Evolutionary conservation across 345 rosid species (phyloP).

Genomic region (Citrus trifoliata): DNA sequence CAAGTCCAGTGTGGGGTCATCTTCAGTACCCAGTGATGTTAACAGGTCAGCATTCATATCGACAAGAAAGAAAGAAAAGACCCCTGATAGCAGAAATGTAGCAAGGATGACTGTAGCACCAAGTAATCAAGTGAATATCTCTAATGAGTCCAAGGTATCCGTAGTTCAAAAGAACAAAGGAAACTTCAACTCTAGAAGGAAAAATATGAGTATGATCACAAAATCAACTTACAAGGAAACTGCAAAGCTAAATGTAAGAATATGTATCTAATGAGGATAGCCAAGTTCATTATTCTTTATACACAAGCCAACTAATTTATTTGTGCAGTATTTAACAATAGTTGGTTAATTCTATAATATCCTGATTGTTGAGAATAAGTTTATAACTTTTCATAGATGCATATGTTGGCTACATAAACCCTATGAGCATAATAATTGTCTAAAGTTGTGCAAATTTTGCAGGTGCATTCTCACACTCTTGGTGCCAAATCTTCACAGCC

Average conservation of each 20-base stretch:
- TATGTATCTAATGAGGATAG: not conserved
- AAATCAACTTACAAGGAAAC: conserved; percentile 19
- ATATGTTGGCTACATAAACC: not conserved
- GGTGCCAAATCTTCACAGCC: conserved; percentile 22
- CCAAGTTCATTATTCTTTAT: not conserved
- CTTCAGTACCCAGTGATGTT: conserved; percentile 27
- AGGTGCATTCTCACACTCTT: conserved; percentile 30
- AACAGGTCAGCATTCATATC: conserved; percentile 9
- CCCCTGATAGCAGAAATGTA: conserved; percentile 43
- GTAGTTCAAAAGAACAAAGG: conserved; percentile 12
- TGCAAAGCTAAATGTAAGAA: conserved; percentile 39
- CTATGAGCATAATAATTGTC: not conserved
- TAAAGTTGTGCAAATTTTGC: conserved; percentile 13
- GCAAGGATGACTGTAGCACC: conserved; percentile 22
- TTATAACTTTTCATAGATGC: not conserved
- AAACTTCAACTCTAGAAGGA: conserved; percentile 11
- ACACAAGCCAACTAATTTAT: not conserved
- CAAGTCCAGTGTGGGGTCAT: conserved; percentile 53
- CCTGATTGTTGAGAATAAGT: not conserved
- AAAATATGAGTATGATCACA: conserved; percentile 9
- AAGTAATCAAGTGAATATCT: conserved; percentile 20
- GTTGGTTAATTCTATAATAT: not conserved
- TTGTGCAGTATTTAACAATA: not conserved
- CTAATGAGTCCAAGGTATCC: conserved; percentile 19
- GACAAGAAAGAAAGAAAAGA: conserved; percentile 30